Evolutionary conservation across 805 yeast species (phyloP).

Genomic region (Yamadazyma paraphyllophila): DNA sequence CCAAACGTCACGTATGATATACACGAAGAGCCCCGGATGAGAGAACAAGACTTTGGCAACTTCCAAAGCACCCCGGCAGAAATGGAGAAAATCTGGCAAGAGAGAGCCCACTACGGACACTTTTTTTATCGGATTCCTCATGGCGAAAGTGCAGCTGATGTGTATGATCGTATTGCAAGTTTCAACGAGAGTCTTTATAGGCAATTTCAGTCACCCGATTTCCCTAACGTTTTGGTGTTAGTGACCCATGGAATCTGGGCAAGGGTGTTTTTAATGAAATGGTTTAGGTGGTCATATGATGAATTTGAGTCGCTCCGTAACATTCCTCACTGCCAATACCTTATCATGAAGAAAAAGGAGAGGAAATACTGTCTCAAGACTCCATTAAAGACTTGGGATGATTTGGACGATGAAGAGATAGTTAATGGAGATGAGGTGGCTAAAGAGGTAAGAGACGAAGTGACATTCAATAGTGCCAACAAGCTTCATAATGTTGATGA

Average conservation of each 20-base stretch:
- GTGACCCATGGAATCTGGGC: slow-evolving; percentile 96
- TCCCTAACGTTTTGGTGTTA: slow-evolving; percentile 77
- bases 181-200: slow-evolving; percentile 85
- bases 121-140: slow-evolving; percentile 83
- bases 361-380: slow-evolving; percentile 58
- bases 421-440: slow-evolving; percentile 37
- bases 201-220: slow-evolving; percentile 65
- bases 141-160: slow-evolving; percentile 97
- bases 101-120: slow-evolving; percentile 80
- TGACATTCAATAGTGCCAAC: slow-evolving; percentile 34
- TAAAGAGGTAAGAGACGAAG: slow-evolving; percentile 36
- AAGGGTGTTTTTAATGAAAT: slow-evolving; percentile 86
- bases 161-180: slow-evolving; percentile 85
- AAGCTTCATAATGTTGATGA: slow-evolving; percentile 34
- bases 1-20: slow-evolving; percentile 48
- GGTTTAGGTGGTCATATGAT: slow-evolving; percentile 93
- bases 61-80: slow-evolving; percentile 75
- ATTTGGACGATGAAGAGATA: slow-evolving; percentile 42
- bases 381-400: slow-evolving; percentile 70
- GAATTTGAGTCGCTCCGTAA: slow-evolving; percentile 81
- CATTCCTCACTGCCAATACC: slow-evolving; percentile 79
- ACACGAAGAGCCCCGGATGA: slow-evolving; percentile 84
- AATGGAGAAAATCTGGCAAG: slow-evolving; percentile 81
- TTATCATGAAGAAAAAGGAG: slow-evolving; percentile 66
- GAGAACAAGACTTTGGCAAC: slow-evolving; percentile 95